Percentiles rank a stretch among this genome's conserved stretches.
Conservation (phyloP, 495 filamentous ascomycete species). For the Sabuloglossum arenarium region DNA sequence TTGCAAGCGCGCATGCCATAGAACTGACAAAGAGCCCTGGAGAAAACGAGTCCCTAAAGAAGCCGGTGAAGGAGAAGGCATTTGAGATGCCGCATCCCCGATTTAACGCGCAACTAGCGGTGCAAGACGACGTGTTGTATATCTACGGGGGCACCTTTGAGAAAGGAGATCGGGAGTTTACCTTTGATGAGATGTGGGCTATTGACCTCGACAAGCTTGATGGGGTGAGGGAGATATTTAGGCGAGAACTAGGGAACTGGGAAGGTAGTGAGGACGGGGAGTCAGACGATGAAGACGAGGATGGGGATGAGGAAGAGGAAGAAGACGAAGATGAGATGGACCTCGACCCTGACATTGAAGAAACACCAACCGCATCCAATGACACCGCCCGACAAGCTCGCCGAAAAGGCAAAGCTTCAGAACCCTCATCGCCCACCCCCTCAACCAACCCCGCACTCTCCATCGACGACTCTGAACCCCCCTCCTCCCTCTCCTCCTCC, state of each 20-base stretch:
- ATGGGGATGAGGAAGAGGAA: slow-evolving; percentile 48
- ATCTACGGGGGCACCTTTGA: slow-evolving; percentile 91
- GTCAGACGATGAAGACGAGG: slow-evolving; percentile 29
- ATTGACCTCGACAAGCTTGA: slow-evolving; percentile 84
- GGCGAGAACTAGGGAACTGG: slow-evolving; percentile 69
- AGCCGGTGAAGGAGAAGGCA: slow-evolving; percentile 25
- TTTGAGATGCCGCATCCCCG: slow-evolving; percentile 70
- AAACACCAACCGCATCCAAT: slow-evolving; percentile 23
- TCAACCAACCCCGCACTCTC: slow-evolving; percentile 13
- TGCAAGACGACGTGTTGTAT: slow-evolving; percentile 81
- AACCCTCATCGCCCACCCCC: slow-evolving; percentile 21
- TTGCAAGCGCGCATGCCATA: slow-evolving; percentile 22
- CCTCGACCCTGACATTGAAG: slow-evolving; percentile 18
- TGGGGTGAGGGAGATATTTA: slow-evolving; percentile 76
- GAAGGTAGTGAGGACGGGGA: slow-evolving; percentile 31
- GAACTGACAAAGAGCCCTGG: slow-evolving; percentile 14
- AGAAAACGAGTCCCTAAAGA: slow-evolving; percentile 27
- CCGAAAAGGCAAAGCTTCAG: slow-evolving; percentile 15
- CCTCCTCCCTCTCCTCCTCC: slow-evolving; percentile 7
- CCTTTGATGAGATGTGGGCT: slow-evolving; percentile 81
- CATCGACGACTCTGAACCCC: slow-evolving; percentile 7
- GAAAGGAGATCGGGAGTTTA: slow-evolving; percentile 82
- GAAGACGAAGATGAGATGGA: slow-evolving; percentile 35
- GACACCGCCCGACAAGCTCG: neutral
- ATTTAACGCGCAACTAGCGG: slow-evolving; percentile 76